phyloP scores from a whole-genome alignment of 345 rosid genomes.

The Melaleuca alternifolia region DNA sequence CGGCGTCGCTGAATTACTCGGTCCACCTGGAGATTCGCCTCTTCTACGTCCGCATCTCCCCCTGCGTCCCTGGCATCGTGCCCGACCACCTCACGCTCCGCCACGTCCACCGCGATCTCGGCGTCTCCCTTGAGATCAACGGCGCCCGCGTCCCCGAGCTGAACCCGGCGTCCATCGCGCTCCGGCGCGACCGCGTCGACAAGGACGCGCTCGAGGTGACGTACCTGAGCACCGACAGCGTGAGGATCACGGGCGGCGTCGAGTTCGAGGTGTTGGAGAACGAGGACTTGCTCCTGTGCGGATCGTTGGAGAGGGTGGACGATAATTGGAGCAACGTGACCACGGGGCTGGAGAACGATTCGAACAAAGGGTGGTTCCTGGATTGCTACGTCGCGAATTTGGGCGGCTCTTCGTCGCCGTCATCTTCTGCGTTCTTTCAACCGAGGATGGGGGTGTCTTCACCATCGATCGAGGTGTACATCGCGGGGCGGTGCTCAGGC shows the following conservation, averaged over 20 bases:
- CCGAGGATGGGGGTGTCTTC: conserved; percentile 50
- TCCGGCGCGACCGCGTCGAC: conserved; percentile 68
- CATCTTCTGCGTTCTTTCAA: conserved; percentile 39
- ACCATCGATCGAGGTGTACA: conserved; percentile 74
- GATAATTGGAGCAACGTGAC: conserved; percentile 41
- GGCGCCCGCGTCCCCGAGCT: conserved; percentile 58
- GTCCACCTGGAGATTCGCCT: conserved; percentile 85
- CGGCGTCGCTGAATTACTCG: conserved; percentile 23
- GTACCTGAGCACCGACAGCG: conserved; percentile 74
- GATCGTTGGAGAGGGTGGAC: conserved; percentile 71
- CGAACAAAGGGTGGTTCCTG: conserved; percentile 70
- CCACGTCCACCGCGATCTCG: conserved; percentile 61
- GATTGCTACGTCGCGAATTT: conserved; percentile 49
- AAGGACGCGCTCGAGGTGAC: conserved; percentile 76
- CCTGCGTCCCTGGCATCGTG: conserved; percentile 40
- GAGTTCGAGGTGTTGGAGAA: conserved; percentile 71
- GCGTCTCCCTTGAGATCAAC: conserved; percentile 75
- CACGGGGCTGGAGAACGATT: conserved; percentile 18
- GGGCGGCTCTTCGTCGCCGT: conserved; percentile 28
- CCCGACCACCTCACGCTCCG: conserved; percentile 64
- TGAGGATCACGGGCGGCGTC: conserved; percentile 63
- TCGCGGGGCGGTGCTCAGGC: conserved; percentile 81
- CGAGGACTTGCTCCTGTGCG: conserved; percentile 53
- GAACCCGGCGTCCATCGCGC: conserved; percentile 40
- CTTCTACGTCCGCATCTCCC: conserved; percentile 71